Conservation (phyloP, 2,329 filamentous ascomycete genomes). For the Ambrosiella cleistominuta region DNA sequence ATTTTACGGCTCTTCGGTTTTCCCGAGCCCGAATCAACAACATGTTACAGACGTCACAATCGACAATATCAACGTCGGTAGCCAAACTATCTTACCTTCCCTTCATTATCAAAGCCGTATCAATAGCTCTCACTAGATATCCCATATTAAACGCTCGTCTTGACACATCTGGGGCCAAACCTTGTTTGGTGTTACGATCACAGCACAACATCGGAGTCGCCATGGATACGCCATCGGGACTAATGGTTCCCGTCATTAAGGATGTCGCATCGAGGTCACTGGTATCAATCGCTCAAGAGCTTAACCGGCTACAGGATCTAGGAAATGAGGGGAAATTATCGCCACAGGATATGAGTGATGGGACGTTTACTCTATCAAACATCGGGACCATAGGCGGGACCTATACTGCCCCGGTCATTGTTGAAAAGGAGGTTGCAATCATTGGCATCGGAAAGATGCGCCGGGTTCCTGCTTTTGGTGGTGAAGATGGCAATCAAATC, state of each 20-base stretch:
- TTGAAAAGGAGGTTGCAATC: constrained; percentile 81
- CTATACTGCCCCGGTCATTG: constrained; percentile 79
- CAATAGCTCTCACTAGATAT: constrained; percentile 62
- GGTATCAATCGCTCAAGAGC: constrained; percentile 57
- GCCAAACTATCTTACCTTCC: constrained; percentile 74
- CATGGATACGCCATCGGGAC: constrained; percentile 77
- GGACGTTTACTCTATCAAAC: constrained; percentile 91
- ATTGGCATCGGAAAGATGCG: constrained; percentile 71
- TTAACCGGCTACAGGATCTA: constrained; percentile 53
- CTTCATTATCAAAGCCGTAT: constrained; percentile 92
- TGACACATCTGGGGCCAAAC: constrained; percentile 46
- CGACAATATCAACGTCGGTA: constrained; percentile 28
- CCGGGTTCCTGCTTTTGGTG: constrained; percentile 57
- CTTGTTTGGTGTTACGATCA: constrained; percentile 57
- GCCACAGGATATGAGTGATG: constrained; percentile 59
- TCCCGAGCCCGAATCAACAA: constrained; percentile 61
- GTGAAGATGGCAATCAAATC: constrained; percentile 35
- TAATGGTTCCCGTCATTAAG: constrained; percentile 82
- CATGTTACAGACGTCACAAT: constrained; percentile 26
- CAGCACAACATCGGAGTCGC: constrained; percentile 92
- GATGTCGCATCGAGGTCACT: constrained; percentile 66
- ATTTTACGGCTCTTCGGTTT: constrained; percentile 56
- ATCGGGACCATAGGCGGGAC: constrained; percentile 90
- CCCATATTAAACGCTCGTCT: constrained; percentile 79
- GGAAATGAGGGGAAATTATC: constrained; percentile 60